These are phyloP conservation scores for Psilocybe sp. DNA, from an alignment of 768 basidiomycete genomes.

Conservation along the genomic window DNA sequence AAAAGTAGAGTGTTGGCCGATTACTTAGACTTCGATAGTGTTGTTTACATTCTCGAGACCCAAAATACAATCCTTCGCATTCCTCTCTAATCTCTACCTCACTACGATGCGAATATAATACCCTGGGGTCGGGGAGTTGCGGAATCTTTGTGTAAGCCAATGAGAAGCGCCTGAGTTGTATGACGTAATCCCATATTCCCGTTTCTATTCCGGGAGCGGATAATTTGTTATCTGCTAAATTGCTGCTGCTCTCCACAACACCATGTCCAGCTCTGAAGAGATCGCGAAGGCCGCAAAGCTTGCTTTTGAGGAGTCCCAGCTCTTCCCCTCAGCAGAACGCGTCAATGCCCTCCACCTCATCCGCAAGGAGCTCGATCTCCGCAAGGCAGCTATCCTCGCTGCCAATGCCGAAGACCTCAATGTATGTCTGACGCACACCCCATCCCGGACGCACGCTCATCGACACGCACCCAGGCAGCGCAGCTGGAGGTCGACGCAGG, in stretches of 20 bases:
- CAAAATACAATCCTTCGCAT: constrained; percentile 28
- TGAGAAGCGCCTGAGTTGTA: not conserved
- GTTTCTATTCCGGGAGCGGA: constrained; percentile 14
- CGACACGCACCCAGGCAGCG: constrained; percentile 55
- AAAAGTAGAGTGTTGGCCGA: constrained; percentile 21
- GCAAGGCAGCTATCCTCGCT: constrained; percentile 65
- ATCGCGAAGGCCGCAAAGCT: constrained; percentile 79
- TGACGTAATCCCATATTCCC: constrained; percentile 17
- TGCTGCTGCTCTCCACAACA: not conserved
- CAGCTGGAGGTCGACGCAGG: constrained; percentile 77
- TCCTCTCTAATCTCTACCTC: constrained; percentile 13
- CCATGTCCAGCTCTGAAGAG: constrained; percentile 24
- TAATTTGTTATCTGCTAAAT: constrained; percentile 3
- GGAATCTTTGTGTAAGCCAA: not conserved
- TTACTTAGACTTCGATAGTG: constrained; percentile 26
- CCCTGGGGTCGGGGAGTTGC: not conserved
- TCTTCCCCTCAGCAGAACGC: constrained; percentile 66
- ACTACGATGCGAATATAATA: not conserved
- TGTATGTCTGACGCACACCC: constrained; percentile 34
- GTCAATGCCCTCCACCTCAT: constrained; percentile 72
- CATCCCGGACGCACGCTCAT: constrained; percentile 1
- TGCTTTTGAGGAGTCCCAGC: constrained; percentile 87
- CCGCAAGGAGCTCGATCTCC: constrained; percentile 57
- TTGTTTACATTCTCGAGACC: constrained; percentile 18
- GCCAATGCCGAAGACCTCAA: constrained; percentile 84